Evolutionary conservation across 2,329 filamentous ascomycete genomes (phyloP), one percentile per base, ranked within the genome.

Genomic region (Zymoseptoria tritici): DNA sequence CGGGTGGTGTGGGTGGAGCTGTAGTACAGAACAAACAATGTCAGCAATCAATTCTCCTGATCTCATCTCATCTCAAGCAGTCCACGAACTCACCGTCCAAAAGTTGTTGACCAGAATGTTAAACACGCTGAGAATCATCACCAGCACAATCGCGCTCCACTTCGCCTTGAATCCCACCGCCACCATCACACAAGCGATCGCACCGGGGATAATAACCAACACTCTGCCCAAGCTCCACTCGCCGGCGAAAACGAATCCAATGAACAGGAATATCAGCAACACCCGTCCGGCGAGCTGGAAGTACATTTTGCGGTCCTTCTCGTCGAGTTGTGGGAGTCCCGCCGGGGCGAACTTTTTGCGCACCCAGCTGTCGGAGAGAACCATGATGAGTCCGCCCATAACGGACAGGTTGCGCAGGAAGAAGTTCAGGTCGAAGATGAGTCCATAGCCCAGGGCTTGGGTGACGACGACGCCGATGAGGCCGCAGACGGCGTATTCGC

Each of bases 251-350:
- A 99, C 89, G 72, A 99, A 99, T 61, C 94, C 94, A 67, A 97
- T 76, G 76, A 99, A 99, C 68, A 99, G 83, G 84, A 99, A 97
- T 79, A 99, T 97, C 70, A 99, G 82, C 66, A 99, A 83, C 42
- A 99, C 90, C 68, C 94, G 88, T 42, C 94, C 94, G 67, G 94
- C 94, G 63, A 99, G 87, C 84, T 97, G 94, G 79, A 99, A 95
- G 83, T 99, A 99, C 93, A 97, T 97, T 84, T 97, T 99, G 79
- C 92, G 90, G 77, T 99, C 94, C 85, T 97, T 97, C 82, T 99
- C 94, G 74, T 97, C 94, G 57, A 99, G 84, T 76, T 90, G 85
- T 54, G 94, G 94, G 57, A 99, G 83, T 54, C 94, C 94, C 54
- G 94, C 94, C 64, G 96, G 96, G 2, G 92, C 93, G 80, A 97